Conservation (phyloP, 2,329 filamentous ascomycete genomes). For the Hymenoscyphus albidus region DNA sequence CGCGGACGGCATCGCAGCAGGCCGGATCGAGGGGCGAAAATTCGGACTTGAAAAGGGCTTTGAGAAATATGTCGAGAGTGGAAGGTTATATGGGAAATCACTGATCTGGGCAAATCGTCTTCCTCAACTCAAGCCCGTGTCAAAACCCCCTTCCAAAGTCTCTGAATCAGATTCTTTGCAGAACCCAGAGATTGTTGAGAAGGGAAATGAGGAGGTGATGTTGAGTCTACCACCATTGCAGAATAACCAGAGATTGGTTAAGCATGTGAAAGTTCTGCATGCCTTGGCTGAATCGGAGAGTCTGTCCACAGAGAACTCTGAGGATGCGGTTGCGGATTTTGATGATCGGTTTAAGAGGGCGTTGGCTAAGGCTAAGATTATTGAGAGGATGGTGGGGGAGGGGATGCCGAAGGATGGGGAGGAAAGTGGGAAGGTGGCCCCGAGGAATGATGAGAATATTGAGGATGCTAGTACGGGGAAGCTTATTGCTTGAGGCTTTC, state of each 20-base stretch:
- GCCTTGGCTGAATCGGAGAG: constrained; percentile 75
- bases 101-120: constrained; percentile 80
- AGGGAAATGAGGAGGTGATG: neutral
- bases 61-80: constrained; percentile 83
- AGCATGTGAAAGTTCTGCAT: constrained; percentile 72
- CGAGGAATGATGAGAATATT: constrained; percentile 40
- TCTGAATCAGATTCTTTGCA: neutral
- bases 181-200: neutral
- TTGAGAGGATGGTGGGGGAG: constrained; percentile 66
- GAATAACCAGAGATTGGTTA: constrained; percentile 63
- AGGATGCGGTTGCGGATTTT: constrained; percentile 86
- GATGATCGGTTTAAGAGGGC: constrained; percentile 85
- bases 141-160: neutral
- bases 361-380: constrained; percentile 76
- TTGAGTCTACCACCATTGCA: constrained; percentile 43
- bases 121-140: constrained; percentile 27
- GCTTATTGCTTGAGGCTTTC: neutral
- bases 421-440: constrained; percentile 9
- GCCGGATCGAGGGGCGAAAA: constrained; percentile 80
- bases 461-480: constrained; percentile 44
- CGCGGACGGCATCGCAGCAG: constrained; percentile 71
- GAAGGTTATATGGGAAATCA: constrained; percentile 71
- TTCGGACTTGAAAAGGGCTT: constrained; percentile 92
- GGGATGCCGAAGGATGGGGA: constrained; percentile 9
- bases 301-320: constrained; percentile 75